These are phyloP conservation scores for Aspergillus ruber DNA, from an alignment of 2,329 filamentous ascomycete species.

Conservation along the genomic window DNA sequence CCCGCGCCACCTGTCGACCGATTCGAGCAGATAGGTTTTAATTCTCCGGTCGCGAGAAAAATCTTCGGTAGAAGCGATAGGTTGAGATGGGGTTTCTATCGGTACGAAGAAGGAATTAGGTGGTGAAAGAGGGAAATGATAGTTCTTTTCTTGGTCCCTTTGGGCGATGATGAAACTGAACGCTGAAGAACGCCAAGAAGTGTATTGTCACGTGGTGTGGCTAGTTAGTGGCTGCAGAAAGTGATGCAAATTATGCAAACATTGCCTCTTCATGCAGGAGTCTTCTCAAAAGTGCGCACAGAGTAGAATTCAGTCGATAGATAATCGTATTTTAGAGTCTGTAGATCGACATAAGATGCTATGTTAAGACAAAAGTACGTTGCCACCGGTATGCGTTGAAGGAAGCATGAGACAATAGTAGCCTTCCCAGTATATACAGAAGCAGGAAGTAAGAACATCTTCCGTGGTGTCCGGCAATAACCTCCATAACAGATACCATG, in stretches of 20 bases:
- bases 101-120: background rate
- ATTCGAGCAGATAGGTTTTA: background rate
- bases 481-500: no score
- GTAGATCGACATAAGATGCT: background rate
- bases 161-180: conserved; percentile 3
- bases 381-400: no score
- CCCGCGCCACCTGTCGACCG: background rate
- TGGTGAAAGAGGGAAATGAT: background rate
- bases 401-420: no score
- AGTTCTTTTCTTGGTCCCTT: background rate
- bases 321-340: background rate
- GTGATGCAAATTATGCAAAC: background rate
- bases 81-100: background rate
- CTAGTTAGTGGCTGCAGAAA: background rate
- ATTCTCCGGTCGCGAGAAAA: background rate
- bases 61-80: background rate
- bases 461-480: no score
- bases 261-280: background rate
- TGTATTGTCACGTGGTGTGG: background rate
- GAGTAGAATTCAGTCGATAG: background rate
- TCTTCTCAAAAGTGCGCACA: no score
- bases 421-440: no score
- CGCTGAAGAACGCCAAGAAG: conserved; percentile 1
- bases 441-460: no score
- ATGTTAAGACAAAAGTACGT: no score